phyloP scores from a whole-genome alignment of 352 stramenopile genomes.

The Globisporangium splendens region DNA sequence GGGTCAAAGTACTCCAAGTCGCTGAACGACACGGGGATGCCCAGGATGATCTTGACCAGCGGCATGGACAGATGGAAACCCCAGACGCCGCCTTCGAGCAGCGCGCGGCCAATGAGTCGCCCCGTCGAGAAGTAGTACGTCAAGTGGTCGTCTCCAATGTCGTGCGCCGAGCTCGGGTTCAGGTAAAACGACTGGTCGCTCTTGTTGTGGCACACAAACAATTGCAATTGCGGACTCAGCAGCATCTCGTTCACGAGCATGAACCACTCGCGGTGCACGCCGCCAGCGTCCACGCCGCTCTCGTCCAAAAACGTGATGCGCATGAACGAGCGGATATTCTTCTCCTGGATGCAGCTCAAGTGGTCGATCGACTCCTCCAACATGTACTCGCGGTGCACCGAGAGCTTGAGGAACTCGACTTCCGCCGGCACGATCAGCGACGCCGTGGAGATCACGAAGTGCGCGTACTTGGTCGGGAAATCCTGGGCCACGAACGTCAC shows the following conservation, averaged over 20 bases:
- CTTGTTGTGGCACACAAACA: too few species aligned
- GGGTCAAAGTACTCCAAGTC: conserved; percentile 75
- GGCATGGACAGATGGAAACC: conserved; percentile 80
- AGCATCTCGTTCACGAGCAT: too few species aligned
- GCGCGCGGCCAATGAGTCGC: conserved; percentile 34
- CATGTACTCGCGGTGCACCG: too few species aligned
- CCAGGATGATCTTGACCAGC: conserved; percentile 2
- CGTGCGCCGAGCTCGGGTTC: background rate
- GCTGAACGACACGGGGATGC: conserved; percentile 33
- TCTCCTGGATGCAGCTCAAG: conserved; percentile 47
- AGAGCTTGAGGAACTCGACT: too few species aligned
- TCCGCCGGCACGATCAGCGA: too few species aligned
- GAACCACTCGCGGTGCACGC: too few species aligned
- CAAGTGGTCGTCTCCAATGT: conserved; percentile 14
- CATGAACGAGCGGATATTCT: conserved; percentile 50
- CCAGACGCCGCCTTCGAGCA: conserved; percentile 88
- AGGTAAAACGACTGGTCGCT: too few species aligned
- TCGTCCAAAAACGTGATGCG: conserved; percentile 81
- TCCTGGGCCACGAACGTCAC: too few species aligned
- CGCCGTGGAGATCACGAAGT: too few species aligned
- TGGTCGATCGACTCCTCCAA: conserved; percentile 40
- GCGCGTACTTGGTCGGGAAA: too few species aligned
- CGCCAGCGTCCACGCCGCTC: conserved; percentile 22
- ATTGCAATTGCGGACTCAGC: too few species aligned
- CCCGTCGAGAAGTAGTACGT: conserved; percentile 38